Conservation (phyloP, 2,329 filamentous ascomycete species). For the Hansfordia pulvinata region DNA sequence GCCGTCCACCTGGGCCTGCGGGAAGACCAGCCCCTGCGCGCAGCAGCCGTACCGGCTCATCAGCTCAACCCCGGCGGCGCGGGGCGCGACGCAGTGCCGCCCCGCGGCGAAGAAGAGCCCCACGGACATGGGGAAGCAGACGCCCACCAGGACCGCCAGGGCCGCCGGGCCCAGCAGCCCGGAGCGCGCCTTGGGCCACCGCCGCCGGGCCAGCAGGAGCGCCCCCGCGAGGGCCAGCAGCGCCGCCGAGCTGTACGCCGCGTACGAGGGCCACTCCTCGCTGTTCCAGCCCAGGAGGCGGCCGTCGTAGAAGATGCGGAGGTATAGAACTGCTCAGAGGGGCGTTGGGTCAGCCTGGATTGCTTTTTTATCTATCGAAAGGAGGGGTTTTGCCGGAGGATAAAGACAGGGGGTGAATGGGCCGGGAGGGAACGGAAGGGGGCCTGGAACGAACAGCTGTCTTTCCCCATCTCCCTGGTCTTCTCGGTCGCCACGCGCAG, state of each 20-base stretch:
- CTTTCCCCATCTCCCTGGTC: constrained; percentile 7
- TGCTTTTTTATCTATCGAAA: too few species aligned
- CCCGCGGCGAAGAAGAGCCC: constrained; percentile 12
- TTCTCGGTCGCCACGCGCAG: constrained; percentile 6
- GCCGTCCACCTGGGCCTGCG: constrained; percentile 7
- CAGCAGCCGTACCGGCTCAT: constrained; percentile 14
- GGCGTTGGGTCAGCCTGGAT: not conserved
- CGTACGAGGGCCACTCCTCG: constrained; percentile 11
- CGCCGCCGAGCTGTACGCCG: constrained; percentile 4
- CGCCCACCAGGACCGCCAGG: constrained; percentile 5
- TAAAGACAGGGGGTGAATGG: too few species aligned
- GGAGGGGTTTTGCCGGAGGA: too few species aligned
- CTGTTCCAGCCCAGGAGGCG: constrained; percentile 14
- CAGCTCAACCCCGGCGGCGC: constrained; percentile 7
- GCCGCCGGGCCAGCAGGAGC: constrained; percentile 2
- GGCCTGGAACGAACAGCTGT: constrained; percentile 5
- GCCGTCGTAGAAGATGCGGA: constrained; percentile 14
- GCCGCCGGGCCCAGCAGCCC: constrained; percentile 4
- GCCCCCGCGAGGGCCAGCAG: constrained; percentile 5
- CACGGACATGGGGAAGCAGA: constrained; percentile 11
- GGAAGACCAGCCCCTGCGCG: constrained; percentile 14
- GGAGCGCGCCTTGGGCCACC: constrained; percentile 5
- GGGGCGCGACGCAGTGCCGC: constrained; percentile 9
- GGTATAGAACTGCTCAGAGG: constrained; percentile 11
- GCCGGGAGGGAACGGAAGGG: not conserved